Percentiles rank a stretch among this genome's conserved stretches.
These are phyloP conservation scores for Fusarium tjaetaba DNA, from an alignment of 2,329 filamentous ascomycete genomes.

Conservation along the genomic window DNA sequence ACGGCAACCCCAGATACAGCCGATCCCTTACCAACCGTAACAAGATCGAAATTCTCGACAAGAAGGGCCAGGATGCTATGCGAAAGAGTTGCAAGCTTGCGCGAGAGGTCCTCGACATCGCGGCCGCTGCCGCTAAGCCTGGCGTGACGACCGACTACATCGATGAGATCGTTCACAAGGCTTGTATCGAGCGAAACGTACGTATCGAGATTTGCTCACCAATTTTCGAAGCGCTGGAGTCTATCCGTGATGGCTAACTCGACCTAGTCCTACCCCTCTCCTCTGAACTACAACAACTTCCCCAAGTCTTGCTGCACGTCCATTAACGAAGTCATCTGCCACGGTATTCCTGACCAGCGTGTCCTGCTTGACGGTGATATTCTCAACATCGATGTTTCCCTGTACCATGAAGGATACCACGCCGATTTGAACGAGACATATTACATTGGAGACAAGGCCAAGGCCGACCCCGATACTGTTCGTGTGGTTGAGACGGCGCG, in stretches of 20 bases:
- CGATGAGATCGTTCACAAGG: conserved; percentile 94
- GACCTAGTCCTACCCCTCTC: conserved; percentile 87
- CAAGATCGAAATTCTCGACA: conserved; percentile 84
- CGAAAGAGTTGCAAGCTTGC: conserved; percentile 88
- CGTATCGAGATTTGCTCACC: conserved; percentile 48
- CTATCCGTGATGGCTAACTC: conserved; percentile 1
- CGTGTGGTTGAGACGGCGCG: conserved; percentile 90
- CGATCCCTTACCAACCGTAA: conserved; percentile 73
- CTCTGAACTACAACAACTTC: conserved; percentile 94
- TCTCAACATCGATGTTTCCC: conserved; percentile 93
- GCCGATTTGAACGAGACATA: conserved; percentile 98
- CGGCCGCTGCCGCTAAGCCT: conserved; percentile 83
- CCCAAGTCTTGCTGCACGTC: conserved; percentile 99
- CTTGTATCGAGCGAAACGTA: conserved; percentile 91
- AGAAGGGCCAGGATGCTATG: conserved; percentile 87
- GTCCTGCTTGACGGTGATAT: conserved; percentile 92
- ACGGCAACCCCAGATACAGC: conserved; percentile 77
- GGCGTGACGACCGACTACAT: conserved; percentile 96
- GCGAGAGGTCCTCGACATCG: conserved; percentile 92
- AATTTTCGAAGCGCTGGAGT: neutral
- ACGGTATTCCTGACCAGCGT: conserved; percentile 95
- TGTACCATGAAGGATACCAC: conserved; percentile 96
- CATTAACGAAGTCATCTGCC: conserved; percentile 96
- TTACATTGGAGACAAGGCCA: conserved; percentile 91
- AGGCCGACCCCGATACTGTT: conserved; percentile 84